phyloP scores from a whole-genome alignment of 352 stramenopile species.

The Globisporangium mamillatum region DNA sequence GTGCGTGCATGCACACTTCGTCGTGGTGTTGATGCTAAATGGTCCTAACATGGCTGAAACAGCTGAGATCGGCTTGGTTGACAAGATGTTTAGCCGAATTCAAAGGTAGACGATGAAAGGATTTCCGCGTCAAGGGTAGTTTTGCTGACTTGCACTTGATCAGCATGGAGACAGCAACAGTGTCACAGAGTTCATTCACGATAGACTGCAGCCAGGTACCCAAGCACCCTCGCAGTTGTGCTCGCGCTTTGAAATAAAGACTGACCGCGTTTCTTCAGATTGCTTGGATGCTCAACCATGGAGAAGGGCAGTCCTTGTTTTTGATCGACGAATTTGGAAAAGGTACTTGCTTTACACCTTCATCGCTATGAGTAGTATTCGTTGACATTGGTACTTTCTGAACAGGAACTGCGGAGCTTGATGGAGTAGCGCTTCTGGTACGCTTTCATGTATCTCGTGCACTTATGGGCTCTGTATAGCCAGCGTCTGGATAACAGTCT shows the following conservation, averaged over 20 bases:
- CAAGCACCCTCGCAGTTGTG: not conserved
- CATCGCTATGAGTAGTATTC: not conserved
- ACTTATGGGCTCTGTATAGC: not conserved
- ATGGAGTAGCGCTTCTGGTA: conserved; percentile 79
- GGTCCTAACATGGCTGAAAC: not conserved
- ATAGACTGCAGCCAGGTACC: conserved; percentile 85
- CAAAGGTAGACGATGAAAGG: conserved; percentile 44
- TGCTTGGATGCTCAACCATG: conserved; percentile 80
- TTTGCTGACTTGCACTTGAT: not conserved
- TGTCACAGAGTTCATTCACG: conserved; percentile 85
- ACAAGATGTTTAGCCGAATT: conserved; percentile 79
- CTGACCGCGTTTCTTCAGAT: conserved; percentile 38
- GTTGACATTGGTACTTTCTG: not conserved
- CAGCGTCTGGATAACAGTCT: conserved; percentile 1
- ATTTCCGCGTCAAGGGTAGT: not conserved
- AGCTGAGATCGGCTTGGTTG: conserved; percentile 75
- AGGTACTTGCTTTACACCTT: conserved; percentile 30
- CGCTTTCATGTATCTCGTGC: not conserved
- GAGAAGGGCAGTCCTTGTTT: conserved; percentile 55
- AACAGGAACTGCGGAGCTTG: conserved; percentile 66
- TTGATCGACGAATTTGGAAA: conserved; percentile 89
- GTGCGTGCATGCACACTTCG: not conserved
- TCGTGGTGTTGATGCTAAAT: not conserved
- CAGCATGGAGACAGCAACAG: conserved; percentile 72
- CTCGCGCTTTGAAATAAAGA: not conserved